These are phyloP conservation scores for Rhizomucor miehei DNA, from an alignment of 371 early-diverging fungal species.

Conservation along the genomic window DNA sequence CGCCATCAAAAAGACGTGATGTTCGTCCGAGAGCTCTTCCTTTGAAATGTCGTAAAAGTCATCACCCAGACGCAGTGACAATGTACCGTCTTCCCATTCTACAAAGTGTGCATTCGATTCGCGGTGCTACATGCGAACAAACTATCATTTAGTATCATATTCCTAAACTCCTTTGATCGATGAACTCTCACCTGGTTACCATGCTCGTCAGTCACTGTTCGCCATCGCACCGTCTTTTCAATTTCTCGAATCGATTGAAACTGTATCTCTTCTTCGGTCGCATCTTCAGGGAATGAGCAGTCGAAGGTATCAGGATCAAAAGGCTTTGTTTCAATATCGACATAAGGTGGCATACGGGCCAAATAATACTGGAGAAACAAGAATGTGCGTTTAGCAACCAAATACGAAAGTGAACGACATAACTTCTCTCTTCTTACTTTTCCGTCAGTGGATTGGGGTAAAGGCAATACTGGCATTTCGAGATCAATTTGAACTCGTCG, in stretches of 20 bases:
- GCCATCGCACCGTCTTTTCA: slow-evolving; percentile 82
- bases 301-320: slow-evolving; percentile 65
- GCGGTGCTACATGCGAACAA: slow-evolving; percentile 27
- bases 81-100: slow-evolving; percentile 80
- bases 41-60: slow-evolving; percentile 73
- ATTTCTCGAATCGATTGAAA: slow-evolving; percentile 44
- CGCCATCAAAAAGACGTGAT: slow-evolving; percentile 68
- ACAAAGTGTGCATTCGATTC: slow-evolving; percentile 81
- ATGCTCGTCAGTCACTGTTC: slow-evolving; percentile 37
- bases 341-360: slow-evolving; percentile 71
- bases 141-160: slow-evolving; percentile 7
- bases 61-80: slow-evolving; percentile 72
- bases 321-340: slow-evolving; percentile 65
- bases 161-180: neutral
- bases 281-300: slow-evolving; percentile 20
- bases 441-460: slow-evolving; percentile 32
- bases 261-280: slow-evolving; percentile 25
- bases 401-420: neutral
- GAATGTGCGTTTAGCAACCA: too few relatives aligned
- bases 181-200: slow-evolving; percentile 29
- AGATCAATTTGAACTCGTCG: slow-evolving; percentile 34
- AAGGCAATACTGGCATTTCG: slow-evolving; percentile 35
- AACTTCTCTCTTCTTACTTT: slow-evolving; percentile 18
- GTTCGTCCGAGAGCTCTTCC: slow-evolving; percentile 47
- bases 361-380: slow-evolving; percentile 60